phyloP scores from a whole-genome alignment of 2,329 filamentous ascomycete genomes.

The Leptographium flavum region DNA sequence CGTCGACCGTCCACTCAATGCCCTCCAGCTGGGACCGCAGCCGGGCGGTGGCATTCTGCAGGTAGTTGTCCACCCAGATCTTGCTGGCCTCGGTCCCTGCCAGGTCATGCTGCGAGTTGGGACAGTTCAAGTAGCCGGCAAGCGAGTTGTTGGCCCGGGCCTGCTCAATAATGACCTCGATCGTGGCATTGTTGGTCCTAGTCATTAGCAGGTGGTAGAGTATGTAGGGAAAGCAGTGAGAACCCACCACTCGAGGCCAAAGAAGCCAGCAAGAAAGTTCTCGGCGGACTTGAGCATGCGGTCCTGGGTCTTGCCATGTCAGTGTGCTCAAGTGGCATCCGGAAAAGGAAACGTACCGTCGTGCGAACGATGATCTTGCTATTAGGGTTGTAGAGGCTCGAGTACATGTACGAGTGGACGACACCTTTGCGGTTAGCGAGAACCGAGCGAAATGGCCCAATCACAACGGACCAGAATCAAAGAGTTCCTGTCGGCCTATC shows the following conservation, averaged over 20 bases:
- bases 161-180: conserved; percentile 58
- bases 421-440: conserved; percentile 29
- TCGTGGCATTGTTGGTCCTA: conserved; percentile 52
- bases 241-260: conserved; percentile 51
- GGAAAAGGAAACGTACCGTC: conserved; percentile 27
- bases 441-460: too few relatives aligned
- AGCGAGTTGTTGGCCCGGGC: conserved; percentile 54
- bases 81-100: conserved; percentile 37
- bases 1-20: conserved; percentile 48
- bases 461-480: conserved; percentile 36
- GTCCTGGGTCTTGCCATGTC: conserved; percentile 54
- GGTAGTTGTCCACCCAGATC: conserved; percentile 50
- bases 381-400: conserved; percentile 53
- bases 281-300: conserved; percentile 66
- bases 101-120: conserved; percentile 39
- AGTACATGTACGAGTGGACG: conserved; percentile 60
- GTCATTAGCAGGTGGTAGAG: neutral
- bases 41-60: conserved; percentile 46
- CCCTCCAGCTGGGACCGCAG: conserved; percentile 39
- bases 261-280: conserved; percentile 68
- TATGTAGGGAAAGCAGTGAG: too few relatives aligned
- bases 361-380: conserved; percentile 61
- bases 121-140: conserved; percentile 52
- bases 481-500: conserved; percentile 51
- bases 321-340: neutral